These are phyloP conservation scores for Tetracentron sinense DNA, from an alignment of 164 flowering plant genomes.

Conservation along the genomic window DNA sequence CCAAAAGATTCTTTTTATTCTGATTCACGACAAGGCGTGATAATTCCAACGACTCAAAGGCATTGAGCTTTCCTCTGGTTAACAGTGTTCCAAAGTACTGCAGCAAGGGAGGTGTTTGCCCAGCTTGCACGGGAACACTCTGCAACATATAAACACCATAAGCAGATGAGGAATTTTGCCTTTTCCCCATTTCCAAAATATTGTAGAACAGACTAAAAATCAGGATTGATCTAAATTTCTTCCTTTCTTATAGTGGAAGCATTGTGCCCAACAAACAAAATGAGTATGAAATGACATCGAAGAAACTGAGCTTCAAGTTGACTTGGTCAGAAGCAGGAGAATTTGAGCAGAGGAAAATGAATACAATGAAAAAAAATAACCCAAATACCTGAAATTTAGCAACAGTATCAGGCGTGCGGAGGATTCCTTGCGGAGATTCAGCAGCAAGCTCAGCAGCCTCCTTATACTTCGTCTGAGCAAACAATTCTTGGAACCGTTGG, in stretches of 20 bases:
- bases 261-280: background rate
- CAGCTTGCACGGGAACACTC: constrained; percentile 99
- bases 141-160: constrained; percentile 28
- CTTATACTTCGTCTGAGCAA: constrained; percentile 96
- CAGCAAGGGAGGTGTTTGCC: constrained; percentile 95
- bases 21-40: constrained; percentile 99
- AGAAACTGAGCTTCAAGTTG: too few relatives aligned
- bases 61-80: constrained; percentile 95
- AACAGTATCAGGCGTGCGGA: constrained; percentile 96
- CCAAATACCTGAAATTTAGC: constrained; percentile 93
- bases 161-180: background rate
- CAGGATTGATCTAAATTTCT: background rate
- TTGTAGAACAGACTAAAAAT: background rate
- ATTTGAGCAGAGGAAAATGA: too few relatives aligned
- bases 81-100: constrained; percentile 96
- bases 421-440: constrained; percentile 92
- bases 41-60: constrained; percentile 91
- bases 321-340: too few relatives aligned
- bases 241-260: background rate
- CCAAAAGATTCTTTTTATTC: constrained; percentile 92
- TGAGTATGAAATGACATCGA: too few relatives aligned
- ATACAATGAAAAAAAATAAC: background rate
- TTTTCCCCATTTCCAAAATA: background rate
- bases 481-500: constrained; percentile 97
- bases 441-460: constrained; percentile 99